A percentile compares a stretch with the other conserved stretches of the same genome.
Evolutionary conservation across 139 green algal species (phyloP).

Genomic region (Chlamydomonas sp.): DNA sequence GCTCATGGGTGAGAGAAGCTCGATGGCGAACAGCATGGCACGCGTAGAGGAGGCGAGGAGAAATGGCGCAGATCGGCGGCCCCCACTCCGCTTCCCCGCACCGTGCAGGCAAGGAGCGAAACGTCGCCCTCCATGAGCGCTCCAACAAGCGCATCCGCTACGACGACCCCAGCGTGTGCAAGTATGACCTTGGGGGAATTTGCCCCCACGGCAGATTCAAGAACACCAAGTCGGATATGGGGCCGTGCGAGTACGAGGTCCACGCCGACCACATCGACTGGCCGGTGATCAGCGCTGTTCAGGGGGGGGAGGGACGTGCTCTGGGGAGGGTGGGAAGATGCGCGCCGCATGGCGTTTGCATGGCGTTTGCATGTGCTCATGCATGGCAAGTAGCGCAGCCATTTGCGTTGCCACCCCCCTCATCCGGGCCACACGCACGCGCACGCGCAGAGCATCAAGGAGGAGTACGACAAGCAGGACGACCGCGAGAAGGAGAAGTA

Average conservation of each 20-base stretch:
- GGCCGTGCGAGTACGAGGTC: constrained; percentile 58
- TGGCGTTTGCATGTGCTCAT: neutral
- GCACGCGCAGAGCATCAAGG: constrained; percentile 30
- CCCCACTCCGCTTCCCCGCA: no score
- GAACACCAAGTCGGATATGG: constrained; percentile 79
- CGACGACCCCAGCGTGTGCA: constrained; percentile 69
- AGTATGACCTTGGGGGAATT: constrained; percentile 64
- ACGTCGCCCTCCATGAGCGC: constrained; percentile 51
- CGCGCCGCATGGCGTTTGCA: neutral
- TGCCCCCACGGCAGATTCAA: constrained; percentile 76
- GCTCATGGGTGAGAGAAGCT: no score
- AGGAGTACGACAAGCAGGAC: constrained; percentile 53
- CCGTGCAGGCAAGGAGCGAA: no score
- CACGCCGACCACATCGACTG: constrained; percentile 76
- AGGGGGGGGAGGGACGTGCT: neutral
- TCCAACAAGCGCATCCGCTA: constrained; percentile 36
- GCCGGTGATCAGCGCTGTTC: constrained; percentile 9
- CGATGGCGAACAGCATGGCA: no score
- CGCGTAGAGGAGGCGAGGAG: no score
- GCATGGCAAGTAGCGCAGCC: neutral
- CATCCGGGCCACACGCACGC: no score
- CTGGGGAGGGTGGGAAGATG: neutral
- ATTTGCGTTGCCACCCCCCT: neutral
- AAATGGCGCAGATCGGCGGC: no score
- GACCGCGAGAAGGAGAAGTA: constrained; percentile 69